Evolutionary conservation across 1,284 basidiomycete species (phyloP).

Genomic region (Wallemia hederae): DNA sequence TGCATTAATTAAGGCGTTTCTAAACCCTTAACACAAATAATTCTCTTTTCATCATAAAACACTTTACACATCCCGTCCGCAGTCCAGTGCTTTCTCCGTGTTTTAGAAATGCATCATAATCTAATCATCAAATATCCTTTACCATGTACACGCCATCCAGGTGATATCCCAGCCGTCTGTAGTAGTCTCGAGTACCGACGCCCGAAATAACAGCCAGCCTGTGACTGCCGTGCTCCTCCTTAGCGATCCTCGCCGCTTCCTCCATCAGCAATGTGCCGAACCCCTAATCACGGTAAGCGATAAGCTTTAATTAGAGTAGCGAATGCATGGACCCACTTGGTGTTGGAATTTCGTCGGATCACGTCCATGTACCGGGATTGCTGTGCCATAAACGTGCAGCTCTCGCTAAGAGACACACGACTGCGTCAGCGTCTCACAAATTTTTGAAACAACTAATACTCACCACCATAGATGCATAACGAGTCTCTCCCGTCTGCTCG

Average conservation of each 20-base stretch:
- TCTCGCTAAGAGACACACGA: not conserved
- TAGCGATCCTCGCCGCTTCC: slow-evolving; percentile 92
- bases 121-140: slow-evolving; percentile 23
- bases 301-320: slow-evolving; percentile 3
- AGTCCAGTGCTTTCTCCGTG: not conserved
- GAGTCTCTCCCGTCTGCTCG: slow-evolving; percentile 52
- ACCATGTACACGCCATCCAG: slow-evolving; percentile 95
- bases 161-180: slow-evolving; percentile 68
- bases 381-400: slow-evolving; percentile 84
- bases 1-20: too few relatives aligned
- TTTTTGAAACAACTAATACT: not conserved
- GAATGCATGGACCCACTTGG: slow-evolving; percentile 24
- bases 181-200: slow-evolving; percentile 82
- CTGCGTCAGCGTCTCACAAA: not conserved
- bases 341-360: slow-evolving; percentile 98
- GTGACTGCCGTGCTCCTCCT: slow-evolving; percentile 79
- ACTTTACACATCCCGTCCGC: not conserved
- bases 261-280: slow-evolving; percentile 97
- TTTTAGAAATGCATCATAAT: not conserved
- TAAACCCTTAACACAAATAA: too few relatives aligned
- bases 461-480: slow-evolving; percentile 16
- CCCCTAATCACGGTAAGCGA: slow-evolving; percentile 26
- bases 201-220: slow-evolving; percentile 90
- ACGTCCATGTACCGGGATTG: slow-evolving; percentile 81
- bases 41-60: not conserved